Evolutionary conservation across 805 yeast genomes (phyloP), one percentile per base, ranked within the genome.

Genomic region (Ogataea ramenticola): DNA sequence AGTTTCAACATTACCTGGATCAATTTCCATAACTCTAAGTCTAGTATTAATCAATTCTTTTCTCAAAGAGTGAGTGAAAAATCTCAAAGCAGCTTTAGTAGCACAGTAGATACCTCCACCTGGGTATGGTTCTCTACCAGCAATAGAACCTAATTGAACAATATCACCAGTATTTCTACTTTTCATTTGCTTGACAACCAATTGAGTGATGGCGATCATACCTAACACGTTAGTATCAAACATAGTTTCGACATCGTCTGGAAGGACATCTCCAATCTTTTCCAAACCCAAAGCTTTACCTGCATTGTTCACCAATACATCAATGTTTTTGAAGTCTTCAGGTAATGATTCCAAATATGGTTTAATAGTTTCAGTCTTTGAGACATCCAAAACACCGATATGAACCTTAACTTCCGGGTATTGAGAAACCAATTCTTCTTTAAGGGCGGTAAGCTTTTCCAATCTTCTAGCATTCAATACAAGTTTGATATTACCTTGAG

Each of bases 181-280:
- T 58, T 83, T 80, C 74, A 90, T 77, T 41, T 76, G 74, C 35
- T 82, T 82, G 39, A 91, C 65, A 22, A 89, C 73, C 6, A 82
- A 79, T 63, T 91, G 96, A 7, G 96, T 89, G 49, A 90, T 65
- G 27, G 83, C 77, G 47, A 90, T 85, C 62, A 90, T 70, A 3
- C 96, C 97, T 45, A 87, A 60, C 3, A 91, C 96, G 57, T 90
- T 91, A 46, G 96, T 88, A 55, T 82, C 73, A 64, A 86, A 81
- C 88, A 88, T 87, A 39, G 74, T 78, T 40, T 73, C 70, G 39
- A 88, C 76, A 57, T 89, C 96, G 5, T 66, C 65, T n/a, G 71
- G 64, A 1, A 64, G 63, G 49, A 91, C 79, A 4, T 68, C 66
- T 15, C 96, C 96, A 44, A 89, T 83, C 44, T 72, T 71, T 35